Evolutionary conservation across 139 green algal species (phyloP).

Genomic region (Chlamydomonas applanata): DNA sequence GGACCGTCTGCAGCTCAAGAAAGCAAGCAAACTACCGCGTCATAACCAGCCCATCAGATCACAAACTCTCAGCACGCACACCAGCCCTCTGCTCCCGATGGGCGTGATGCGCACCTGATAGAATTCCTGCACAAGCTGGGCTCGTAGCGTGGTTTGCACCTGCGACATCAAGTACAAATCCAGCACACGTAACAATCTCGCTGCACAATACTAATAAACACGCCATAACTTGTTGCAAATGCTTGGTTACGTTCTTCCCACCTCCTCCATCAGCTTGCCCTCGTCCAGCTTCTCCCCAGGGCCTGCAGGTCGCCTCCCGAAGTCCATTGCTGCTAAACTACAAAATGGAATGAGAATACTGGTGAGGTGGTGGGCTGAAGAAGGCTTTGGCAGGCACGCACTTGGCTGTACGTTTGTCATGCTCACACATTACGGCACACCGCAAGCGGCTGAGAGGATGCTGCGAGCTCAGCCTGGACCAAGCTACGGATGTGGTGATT

Average conservation of each 20-base stretch:
- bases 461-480: too few species aligned
- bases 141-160: conserved; percentile 43
- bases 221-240: conserved; percentile 2
- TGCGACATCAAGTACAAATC: conserved; percentile 32
- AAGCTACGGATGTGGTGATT: too few species aligned
- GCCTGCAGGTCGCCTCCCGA: neutral
- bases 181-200: neutral
- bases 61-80: neutral
- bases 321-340: conserved; percentile 5
- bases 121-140: conserved; percentile 56
- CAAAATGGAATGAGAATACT: neutral
- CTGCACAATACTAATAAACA: neutral
- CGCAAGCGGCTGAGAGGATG: too few species aligned
- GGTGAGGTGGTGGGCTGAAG: too few species aligned
- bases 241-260: neutral
- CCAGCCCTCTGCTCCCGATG: too few species aligned
- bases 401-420: too few species aligned
- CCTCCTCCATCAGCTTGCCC: conserved; percentile 17
- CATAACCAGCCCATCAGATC: neutral
- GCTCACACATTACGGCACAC: too few species aligned
- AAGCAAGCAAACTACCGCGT: neutral
- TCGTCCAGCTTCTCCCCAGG: conserved; percentile 41
- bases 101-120: conserved; percentile 45
- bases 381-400: too few species aligned
- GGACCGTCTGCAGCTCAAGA: conserved; percentile 70